Percentiles rank a stretch among this genome's conserved stretches.
These are phyloP conservation scores for Tulasnella sp. DNA, from an alignment of 768 basidiomycete species.

Conservation along the genomic window DNA sequence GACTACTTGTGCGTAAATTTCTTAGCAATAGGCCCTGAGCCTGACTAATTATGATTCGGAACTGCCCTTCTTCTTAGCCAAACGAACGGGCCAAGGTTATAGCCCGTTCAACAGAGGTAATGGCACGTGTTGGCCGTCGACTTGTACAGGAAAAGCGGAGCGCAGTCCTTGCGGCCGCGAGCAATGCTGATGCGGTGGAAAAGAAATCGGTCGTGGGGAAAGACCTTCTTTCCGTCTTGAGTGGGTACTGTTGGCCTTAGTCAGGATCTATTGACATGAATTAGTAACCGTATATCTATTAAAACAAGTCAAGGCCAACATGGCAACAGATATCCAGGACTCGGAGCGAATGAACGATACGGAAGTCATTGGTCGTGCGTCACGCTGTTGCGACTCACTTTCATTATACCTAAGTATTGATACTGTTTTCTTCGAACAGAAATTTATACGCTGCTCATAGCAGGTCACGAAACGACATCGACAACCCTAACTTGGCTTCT, in stretches of 20 bases:
- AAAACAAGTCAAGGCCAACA: constrained; percentile 53
- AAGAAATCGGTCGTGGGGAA: not conserved
- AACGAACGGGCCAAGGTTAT: not conserved
- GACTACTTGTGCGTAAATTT: not conserved
- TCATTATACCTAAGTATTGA: not conserved
- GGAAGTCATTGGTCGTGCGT: constrained; percentile 57
- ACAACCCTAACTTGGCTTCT: constrained; percentile 11
- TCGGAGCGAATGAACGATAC: constrained; percentile 56
- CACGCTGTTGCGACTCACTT: not conserved
- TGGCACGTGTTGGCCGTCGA: not conserved
- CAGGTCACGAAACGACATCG: constrained; percentile 56
- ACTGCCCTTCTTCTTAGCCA: not conserved
- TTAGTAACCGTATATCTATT: not conserved
- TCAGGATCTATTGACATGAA: not conserved
- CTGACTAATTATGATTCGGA: not conserved
- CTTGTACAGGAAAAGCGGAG: constrained; percentile 6
- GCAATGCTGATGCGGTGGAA: not conserved
- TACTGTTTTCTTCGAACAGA: not conserved
- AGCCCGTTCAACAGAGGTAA: constrained; percentile 10
- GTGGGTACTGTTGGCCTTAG: not conserved
- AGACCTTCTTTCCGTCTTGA: constrained; percentile 17
- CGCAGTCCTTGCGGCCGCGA: not conserved
- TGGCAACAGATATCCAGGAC: constrained; percentile 56
- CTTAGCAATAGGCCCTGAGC: not conserved
- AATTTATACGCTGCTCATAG: constrained; percentile 31